Percentiles rank a stretch among this genome's conserved stretches.
These are phyloP conservation scores for Neocallimastix lanati DNA, from an alignment of 192 early-diverging fungal genomes.

Conservation along the genomic window DNA sequence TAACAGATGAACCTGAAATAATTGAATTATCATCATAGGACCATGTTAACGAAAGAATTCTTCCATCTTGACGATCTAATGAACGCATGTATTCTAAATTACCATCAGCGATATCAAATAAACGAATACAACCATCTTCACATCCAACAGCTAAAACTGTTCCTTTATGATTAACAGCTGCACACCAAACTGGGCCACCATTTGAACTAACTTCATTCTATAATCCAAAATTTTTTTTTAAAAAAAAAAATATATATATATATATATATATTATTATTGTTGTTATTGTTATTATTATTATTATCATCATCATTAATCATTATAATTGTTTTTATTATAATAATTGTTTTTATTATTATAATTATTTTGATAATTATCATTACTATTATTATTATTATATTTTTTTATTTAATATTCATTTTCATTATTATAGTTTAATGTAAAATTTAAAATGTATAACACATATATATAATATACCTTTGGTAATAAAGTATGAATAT, in stretches of 20 bases:
- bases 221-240: no score
- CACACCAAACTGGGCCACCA: slow-evolving; percentile 89
- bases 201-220: slow-evolving; percentile 49
- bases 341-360: no score
- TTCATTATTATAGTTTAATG: no score
- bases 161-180: slow-evolving; percentile 56
- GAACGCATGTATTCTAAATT: slow-evolving; percentile 42
- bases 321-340: no score
- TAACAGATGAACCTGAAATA: slow-evolving; percentile 67
- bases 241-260: no score
- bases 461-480: slow-evolving; percentile 31
- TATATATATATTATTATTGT: no score
- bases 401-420: no score
- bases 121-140: slow-evolving; percentile 74
- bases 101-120: slow-evolving; percentile 68
- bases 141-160: slow-evolving; percentile 74
- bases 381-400: no score
- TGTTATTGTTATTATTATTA: no score
- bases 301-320: no score
- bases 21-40: slow-evolving; percentile 45
- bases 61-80: slow-evolving; percentile 45
- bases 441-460: no score
- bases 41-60: slow-evolving; percentile 65
- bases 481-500: slow-evolving; percentile 43
- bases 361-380: no score